Percentiles rank a stretch among this genome's conserved stretches.
phyloP scores from a whole-genome alignment of 768 basidiomycete genomes.

The Termitomyces sp. region DNA sequence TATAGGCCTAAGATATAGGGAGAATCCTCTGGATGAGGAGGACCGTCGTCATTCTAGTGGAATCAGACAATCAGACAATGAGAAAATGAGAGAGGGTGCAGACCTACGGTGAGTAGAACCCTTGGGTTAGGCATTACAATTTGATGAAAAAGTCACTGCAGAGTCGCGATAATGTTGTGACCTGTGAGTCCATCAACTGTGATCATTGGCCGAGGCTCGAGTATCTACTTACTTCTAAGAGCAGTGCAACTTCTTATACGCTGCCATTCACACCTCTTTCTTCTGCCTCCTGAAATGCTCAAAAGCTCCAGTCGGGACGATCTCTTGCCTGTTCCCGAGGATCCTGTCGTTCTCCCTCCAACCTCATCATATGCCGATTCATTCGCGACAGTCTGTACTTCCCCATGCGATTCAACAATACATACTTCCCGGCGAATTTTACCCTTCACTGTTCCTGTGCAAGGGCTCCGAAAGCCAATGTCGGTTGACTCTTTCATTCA shows the following conservation, averaged over 20 bases:
- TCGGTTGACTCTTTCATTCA: slow-evolving; percentile 75
- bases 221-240: not conserved
- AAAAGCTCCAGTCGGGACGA: not conserved
- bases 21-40: slow-evolving; percentile 61
- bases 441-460: slow-evolving; percentile 30
- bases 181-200: slow-evolving; percentile 1
- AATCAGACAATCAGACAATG: slow-evolving; percentile 4
- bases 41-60: slow-evolving; percentile 79
- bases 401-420: slow-evolving; percentile 27
- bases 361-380: slow-evolving; percentile 36
- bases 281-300: not conserved
- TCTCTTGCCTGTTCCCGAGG: not conserved
- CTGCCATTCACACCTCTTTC: not conserved
- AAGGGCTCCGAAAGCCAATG: slow-evolving; percentile 64
- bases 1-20: slow-evolving; percentile 77
- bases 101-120: slow-evolving; percentile 39
- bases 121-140: slow-evolving; percentile 22
- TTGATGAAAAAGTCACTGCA: slow-evolving; percentile 2
- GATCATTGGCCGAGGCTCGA: not conserved
- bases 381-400: slow-evolving; percentile 41
- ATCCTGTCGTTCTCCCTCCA: slow-evolving; percentile 22
- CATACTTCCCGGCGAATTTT: slow-evolving; percentile 21
- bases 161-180: not conserved
- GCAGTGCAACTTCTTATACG: not conserved
- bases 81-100: not conserved